Percentiles rank a stretch among this genome's conserved stretches.
phyloP scores from a whole-genome alignment of 2,329 filamentous ascomycete species.

The Fusarium sp. region DNA sequence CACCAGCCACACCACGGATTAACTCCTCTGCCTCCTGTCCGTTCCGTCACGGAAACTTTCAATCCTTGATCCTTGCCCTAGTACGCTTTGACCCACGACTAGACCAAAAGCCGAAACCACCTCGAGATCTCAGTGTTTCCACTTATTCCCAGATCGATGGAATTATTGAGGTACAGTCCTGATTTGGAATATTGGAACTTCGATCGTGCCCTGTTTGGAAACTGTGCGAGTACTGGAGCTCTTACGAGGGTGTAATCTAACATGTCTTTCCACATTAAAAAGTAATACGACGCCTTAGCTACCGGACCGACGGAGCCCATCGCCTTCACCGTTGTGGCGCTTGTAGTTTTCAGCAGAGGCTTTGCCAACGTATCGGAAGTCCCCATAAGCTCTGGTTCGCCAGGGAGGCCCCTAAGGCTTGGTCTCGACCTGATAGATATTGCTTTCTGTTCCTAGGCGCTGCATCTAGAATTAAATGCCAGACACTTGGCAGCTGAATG shows the following conservation, averaged over 20 bases:
- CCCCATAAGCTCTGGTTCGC: neutral
- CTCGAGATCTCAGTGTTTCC: neutral
- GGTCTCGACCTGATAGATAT: neutral
- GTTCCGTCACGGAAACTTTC: accelerated
- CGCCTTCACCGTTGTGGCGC: neutral
- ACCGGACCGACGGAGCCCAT: neutral
- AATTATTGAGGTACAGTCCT: neutral
- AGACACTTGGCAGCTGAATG: neutral
- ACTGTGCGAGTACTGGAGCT: neutral
- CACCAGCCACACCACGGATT: neutral
- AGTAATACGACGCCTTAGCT: neutral
- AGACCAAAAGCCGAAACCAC: neutral
- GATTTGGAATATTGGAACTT: neutral
- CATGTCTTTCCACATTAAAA: neutral
- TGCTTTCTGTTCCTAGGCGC: neutral
- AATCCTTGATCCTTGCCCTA: neutral
- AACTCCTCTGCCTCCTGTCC: neutral
- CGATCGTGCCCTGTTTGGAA: neutral
- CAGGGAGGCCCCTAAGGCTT: accelerated
- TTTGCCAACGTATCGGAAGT: neutral
- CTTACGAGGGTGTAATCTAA: neutral
- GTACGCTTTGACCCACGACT: neutral
- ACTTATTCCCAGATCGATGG: neutral
- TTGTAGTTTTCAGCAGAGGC: neutral
- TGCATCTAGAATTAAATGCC: neutral